These are phyloP conservation scores for Botrytis sinoallii DNA, from an alignment of 2,329 filamentous ascomycete species.

Conservation along the genomic window DNA sequence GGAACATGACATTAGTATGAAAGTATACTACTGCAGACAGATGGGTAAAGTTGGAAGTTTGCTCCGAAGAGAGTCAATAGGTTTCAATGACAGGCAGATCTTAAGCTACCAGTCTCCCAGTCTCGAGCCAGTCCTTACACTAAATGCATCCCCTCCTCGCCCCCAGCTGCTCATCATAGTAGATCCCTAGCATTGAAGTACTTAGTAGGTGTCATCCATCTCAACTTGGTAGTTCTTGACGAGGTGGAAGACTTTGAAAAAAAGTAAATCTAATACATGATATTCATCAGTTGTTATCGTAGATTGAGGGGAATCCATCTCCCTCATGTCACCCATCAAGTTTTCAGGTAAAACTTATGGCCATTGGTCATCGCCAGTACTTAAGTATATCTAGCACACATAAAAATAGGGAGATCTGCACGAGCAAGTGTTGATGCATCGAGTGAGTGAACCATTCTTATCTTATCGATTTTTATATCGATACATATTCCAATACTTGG, in stretches of 20 bases:
- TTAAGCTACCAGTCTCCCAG: background rate
- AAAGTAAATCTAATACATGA: background rate
- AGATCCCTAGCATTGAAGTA: background rate
- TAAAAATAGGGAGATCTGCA: background rate
- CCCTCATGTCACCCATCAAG: background rate
- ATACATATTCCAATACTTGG: background rate
- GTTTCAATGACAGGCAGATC: background rate
- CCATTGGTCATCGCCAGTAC: background rate
- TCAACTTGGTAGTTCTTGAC: background rate
- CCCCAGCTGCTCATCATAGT: background rate
- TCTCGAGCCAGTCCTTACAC: too few species aligned
- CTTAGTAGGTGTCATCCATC: background rate
- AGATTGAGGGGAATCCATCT: background rate
- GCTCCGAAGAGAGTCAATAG: background rate
- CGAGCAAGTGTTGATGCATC: background rate
- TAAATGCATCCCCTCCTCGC: background rate
- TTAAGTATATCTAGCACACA: background rate
- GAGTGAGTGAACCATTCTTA: background rate
- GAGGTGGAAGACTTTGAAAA: background rate
- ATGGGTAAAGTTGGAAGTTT: background rate
- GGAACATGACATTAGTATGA: background rate
- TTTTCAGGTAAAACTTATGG: background rate
- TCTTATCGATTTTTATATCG: background rate
- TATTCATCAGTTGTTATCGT: background rate
- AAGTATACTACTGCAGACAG: background rate